Evolutionary conservation across 192 early-diverging fungal genomes (phyloP).

Genomic region (Lobosporangium transversale): DNA sequence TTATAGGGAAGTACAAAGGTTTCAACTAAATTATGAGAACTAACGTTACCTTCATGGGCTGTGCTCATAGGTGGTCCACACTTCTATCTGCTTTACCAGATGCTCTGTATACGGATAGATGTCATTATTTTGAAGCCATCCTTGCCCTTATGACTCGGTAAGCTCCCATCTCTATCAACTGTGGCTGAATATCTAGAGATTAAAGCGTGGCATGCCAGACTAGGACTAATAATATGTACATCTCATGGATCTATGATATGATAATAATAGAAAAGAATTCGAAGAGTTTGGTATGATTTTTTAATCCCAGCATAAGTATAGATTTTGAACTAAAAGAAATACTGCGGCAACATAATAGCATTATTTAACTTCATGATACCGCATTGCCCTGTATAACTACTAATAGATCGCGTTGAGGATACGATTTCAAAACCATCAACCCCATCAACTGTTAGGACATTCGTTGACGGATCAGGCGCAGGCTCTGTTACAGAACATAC

Average conservation of each 20-base stretch:
- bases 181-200: neutral
- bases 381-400: neutral
- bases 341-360: neutral
- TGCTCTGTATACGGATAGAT: slow-evolving; percentile 53
- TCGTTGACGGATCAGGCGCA: slow-evolving; percentile 34
- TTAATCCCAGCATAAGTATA: neutral
- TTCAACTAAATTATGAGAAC: no score
- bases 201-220: no score
- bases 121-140: slow-evolving; percentile 59
- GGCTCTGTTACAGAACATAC: slow-evolving; percentile 49
- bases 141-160: slow-evolving; percentile 51
- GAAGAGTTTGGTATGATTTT: slow-evolving; percentile 45
- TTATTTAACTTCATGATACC: neutral
- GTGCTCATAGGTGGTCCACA: slow-evolving; percentile 55
- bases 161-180: no score
- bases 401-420: slow-evolving; percentile 41
- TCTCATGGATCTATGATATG: neutral
- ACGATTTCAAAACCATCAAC: slow-evolving; percentile 42
- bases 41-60: no score
- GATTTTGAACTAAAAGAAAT: neutral
- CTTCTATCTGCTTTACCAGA: slow-evolving; percentile 47
- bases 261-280: slow-evolving; percentile 40
- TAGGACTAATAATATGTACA: no score
- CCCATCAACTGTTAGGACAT: slow-evolving; percentile 46
- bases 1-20: no score